phyloP scores from a whole-genome alignment of 495 filamentous ascomycete genomes.

The Neurospora intermedia region DNA sequence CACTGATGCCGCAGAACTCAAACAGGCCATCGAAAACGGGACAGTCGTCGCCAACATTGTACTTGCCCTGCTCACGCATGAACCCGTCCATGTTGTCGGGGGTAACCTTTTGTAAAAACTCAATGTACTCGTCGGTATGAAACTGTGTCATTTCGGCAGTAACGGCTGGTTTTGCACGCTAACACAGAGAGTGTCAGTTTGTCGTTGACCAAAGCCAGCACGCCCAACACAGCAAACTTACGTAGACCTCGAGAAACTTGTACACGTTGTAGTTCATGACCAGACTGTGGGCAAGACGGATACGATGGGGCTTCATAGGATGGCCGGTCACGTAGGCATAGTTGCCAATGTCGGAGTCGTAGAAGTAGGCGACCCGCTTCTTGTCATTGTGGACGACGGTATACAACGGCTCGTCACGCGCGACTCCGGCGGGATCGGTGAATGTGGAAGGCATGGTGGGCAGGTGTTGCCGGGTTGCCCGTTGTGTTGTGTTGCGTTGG shows the following conservation, averaged over 20 bases:
- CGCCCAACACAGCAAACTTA: constrained; percentile 35
- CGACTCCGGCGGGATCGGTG: constrained; percentile 24
- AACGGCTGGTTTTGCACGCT: constrained; percentile 95
- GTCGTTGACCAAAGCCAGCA: neutral
- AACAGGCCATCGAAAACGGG: constrained; percentile 97
- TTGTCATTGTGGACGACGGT: constrained; percentile 19
- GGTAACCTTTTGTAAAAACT: constrained; percentile 91
- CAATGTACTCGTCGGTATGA: constrained; percentile 98
- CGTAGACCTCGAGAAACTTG: constrained; percentile 98
- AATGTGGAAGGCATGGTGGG: constrained; percentile 12
- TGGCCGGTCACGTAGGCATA: constrained; percentile 96
- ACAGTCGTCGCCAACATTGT: constrained; percentile 97
- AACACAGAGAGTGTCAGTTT: constrained; percentile 1
- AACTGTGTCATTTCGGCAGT: constrained; percentile 99
- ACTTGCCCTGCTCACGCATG: constrained; percentile 85
- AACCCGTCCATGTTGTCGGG: constrained; percentile 98
- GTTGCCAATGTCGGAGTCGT: constrained; percentile 94
- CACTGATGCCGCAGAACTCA: constrained; percentile 96
- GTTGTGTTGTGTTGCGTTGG: neutral
- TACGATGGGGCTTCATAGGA: constrained; percentile 98
- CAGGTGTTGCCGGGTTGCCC: neutral
- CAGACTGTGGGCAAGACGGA: constrained; percentile 89
- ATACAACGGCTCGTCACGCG: constrained; percentile 23
- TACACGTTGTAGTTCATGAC: constrained; percentile 99
- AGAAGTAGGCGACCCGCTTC: constrained; percentile 90